Base-by-base conservation (phyloP, 495 filamentous ascomycete genomes). In the Mycothermus thermophilus region DNA sequence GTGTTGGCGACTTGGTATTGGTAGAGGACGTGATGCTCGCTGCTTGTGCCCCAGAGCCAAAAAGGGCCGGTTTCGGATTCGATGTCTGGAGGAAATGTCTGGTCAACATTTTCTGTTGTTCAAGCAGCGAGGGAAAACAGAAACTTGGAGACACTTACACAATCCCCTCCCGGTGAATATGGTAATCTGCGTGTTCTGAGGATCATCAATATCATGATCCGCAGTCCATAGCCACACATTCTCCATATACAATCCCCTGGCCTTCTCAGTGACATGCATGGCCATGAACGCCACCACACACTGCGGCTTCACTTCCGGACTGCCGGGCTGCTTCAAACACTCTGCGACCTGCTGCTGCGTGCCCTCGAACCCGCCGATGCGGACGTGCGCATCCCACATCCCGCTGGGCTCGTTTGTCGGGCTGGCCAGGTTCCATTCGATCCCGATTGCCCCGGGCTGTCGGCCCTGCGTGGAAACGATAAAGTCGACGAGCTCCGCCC, bases 181-280 rank as follows among this genome's bases (percentile, higher is more conserved):
- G 5, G 76, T 82, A 40, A 86, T 76, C 35, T 78, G 79, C 2
- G 70, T 74, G 40, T 75, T 67, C 15, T 42, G 44, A 3, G 60
- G 36, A 33, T 73, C 72, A 30, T 96, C 88, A 26, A 95, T 77
- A 37, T 87, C 85, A 58, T 96, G 88, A 52, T 96, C 88, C 3
- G 87, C 77, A 13, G 83, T 79, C 77, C 87, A 95, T 46, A 83
- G 71, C 87, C 87, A 95, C 30, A 72, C 74, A 59, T 95, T 94
- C 63, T 93, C 87, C 42, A 93, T 62, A 48, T 92, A 90, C 23
- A 82, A 60, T 24, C 57, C 57, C 27, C 68, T 71, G 1, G 72
- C 83, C 17, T 65, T 53, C 25, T 67, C 48, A 5, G 83, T 87
- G 16, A 93, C 60, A 47, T 92, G 83, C 42, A 95, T 64, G 8